Percentiles rank a stretch among this genome's conserved stretches.
These are phyloP conservation scores for Zychaea mexicana DNA, from an alignment of 371 early-diverging fungal species.

Conservation along the genomic window DNA sequence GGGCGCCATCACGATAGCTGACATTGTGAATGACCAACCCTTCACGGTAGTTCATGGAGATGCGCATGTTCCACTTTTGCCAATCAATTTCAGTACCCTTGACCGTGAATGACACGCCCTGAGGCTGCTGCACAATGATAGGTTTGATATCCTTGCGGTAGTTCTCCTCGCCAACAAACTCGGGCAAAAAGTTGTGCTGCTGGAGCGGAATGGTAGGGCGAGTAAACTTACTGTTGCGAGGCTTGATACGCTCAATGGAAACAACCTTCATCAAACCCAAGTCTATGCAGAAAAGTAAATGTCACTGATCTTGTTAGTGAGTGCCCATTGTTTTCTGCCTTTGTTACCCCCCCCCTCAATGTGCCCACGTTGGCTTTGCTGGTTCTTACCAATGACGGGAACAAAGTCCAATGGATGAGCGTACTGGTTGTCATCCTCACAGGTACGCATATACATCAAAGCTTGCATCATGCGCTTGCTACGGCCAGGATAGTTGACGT, in stretches of 20 bases:
- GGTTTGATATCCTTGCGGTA: slow-evolving; percentile 55
- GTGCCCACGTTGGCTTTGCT: neutral
- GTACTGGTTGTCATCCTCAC: slow-evolving; percentile 56
- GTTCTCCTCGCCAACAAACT: slow-evolving; percentile 50
- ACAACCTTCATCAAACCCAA: slow-evolving; percentile 45
- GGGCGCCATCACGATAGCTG: slow-evolving; percentile 49
- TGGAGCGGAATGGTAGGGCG: slow-evolving; percentile 50
- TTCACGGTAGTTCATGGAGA: slow-evolving; percentile 60
- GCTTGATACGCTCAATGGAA: slow-evolving; percentile 47
- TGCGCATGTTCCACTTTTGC: slow-evolving; percentile 62
- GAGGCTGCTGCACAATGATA: slow-evolving; percentile 54
- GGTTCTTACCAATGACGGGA: slow-evolving; percentile 47
- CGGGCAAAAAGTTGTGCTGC: slow-evolving; percentile 54
- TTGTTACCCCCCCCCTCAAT: neutral
- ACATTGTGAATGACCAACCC: slow-evolving; percentile 59
- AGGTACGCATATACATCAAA: slow-evolving; percentile 56
- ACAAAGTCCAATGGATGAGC: slow-evolving; percentile 58
- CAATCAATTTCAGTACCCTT: slow-evolving; percentile 54
- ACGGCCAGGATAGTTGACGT: slow-evolving; percentile 42
- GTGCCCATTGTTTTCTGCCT: neutral
- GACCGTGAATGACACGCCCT: slow-evolving; percentile 55
- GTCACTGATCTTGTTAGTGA: neutral
- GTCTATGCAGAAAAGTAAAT: no score
- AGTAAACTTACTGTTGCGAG: slow-evolving; percentile 46
- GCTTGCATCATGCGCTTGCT: slow-evolving; percentile 51